Evolutionary conservation across 352 stramenopile species (phyloP).

Genomic region (Pythium aquatile): DNA sequence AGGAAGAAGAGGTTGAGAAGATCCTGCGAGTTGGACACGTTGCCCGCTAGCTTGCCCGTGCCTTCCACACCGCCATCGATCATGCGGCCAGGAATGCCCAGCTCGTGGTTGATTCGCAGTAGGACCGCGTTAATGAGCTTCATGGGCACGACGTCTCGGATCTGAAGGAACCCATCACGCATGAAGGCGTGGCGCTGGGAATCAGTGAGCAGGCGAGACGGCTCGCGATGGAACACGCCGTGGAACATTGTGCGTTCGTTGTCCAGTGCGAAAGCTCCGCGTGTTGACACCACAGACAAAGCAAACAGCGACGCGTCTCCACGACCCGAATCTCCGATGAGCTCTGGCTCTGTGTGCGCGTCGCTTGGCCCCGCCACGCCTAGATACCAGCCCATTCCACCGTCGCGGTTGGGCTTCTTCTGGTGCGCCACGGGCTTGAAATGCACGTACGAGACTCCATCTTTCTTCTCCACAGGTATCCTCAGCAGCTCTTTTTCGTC

Average conservation of each 20-base stretch:
- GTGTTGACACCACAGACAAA: constrained; percentile 43
- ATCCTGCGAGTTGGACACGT: constrained; percentile 64
- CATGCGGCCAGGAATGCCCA: constrained; percentile 65
- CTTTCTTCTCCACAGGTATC: neutral
- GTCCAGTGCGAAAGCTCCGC: constrained; percentile 51
- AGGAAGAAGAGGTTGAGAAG: constrained; percentile 60
- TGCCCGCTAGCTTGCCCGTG: constrained; percentile 62
- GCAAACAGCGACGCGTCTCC: constrained; percentile 48
- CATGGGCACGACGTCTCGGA: constrained; percentile 59
- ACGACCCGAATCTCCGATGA: constrained; percentile 54
- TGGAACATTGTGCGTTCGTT: constrained; percentile 32
- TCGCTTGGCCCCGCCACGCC: neutral
- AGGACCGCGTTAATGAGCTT: constrained; percentile 52
- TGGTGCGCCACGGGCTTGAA: constrained; percentile 65
- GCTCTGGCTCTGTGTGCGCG: constrained; percentile 16
- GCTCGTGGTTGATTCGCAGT: constrained; percentile 74
- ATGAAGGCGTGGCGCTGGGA: constrained; percentile 69
- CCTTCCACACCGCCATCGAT: constrained; percentile 75
- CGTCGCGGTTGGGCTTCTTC: constrained; percentile 57
- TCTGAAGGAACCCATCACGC: constrained; percentile 68
- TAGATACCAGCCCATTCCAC: constrained; percentile 59
- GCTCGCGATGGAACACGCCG: constrained; percentile 13
- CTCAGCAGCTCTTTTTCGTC: constrained; percentile 1
- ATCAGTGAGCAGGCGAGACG: constrained; percentile 39
- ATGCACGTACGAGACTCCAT: constrained; percentile 27